A percentile compares a stretch with the other conserved stretches of the same genome.
Evolutionary conservation across 257 asterid species (phyloP).

Genomic region (Solanum bulbocastanum): DNA sequence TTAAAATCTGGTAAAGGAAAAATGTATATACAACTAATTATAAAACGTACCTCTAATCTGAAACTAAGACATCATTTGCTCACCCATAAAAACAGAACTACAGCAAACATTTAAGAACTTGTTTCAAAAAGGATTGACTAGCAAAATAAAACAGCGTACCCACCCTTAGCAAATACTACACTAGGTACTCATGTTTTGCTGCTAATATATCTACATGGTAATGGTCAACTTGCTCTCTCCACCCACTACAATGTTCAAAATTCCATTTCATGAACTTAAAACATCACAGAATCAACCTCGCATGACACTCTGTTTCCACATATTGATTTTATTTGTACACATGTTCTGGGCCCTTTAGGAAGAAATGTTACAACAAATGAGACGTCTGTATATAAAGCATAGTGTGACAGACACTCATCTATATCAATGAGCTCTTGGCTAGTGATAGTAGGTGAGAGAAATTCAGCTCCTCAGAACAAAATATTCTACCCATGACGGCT

Average conservation of each 20-base stretch:
- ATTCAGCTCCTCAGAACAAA: background rate
- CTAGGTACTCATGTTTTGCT: background rate
- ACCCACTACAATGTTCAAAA: background rate
- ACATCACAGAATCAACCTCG: background rate
- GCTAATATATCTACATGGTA: background rate
- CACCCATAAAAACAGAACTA: background rate
- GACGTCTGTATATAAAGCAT: background rate
- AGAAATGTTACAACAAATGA: background rate
- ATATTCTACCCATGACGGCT: background rate
- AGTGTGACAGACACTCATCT: background rate
- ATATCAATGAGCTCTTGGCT: background rate
- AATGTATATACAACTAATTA: background rate
- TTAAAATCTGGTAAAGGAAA: conserved; percentile 44
- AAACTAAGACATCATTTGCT: background rate
- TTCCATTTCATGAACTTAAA: background rate
- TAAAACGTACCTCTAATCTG: background rate
- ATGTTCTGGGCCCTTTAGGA: background rate
- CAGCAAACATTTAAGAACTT: background rate
- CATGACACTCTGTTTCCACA: background rate
- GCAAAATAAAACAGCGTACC: background rate
- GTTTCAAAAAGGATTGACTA: background rate
- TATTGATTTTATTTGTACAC: background rate
- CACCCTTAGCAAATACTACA: background rate
- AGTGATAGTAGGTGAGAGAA: background rate
- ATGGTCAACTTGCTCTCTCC: background rate